phyloP scores from a whole-genome alignment of 139 green algal species.

The Chlamydomonas eustigma region DNA sequence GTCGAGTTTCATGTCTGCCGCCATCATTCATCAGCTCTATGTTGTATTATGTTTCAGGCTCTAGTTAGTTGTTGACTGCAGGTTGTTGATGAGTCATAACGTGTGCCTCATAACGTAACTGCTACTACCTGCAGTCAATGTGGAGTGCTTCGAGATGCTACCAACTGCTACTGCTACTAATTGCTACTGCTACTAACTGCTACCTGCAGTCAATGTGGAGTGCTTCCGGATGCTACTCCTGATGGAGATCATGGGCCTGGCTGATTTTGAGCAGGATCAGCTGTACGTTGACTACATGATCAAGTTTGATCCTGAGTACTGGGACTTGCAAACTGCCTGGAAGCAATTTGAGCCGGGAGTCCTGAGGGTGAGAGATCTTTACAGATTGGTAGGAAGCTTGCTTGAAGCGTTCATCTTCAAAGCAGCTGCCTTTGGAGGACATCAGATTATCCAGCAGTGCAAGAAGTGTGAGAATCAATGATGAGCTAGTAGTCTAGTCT shows the following conservation, averaged over 20 bases:
- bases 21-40: too few relatives aligned
- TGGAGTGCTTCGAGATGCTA: background rate
- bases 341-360: slow-evolving; percentile 25
- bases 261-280: slow-evolving; percentile 44
- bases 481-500: too few relatives aligned
- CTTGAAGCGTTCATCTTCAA: too few relatives aligned
- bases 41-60: too few relatives aligned
- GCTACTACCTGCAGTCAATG: background rate
- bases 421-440: too few relatives aligned
- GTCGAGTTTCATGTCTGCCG: too few relatives aligned
- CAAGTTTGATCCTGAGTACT: slow-evolving; percentile 39
- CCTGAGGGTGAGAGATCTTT: slow-evolving; percentile 30
- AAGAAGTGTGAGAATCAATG: too few relatives aligned
- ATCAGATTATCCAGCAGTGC: too few relatives aligned
- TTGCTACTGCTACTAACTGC: background rate
- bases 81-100: too few relatives aligned
- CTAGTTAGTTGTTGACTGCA: too few relatives aligned
- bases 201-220: background rate
- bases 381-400: too few relatives aligned
- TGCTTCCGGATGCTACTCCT: slow-evolving; percentile 41
- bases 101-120: too few relatives aligned
- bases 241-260: slow-evolving; percentile 47
- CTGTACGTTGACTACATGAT: slow-evolving; percentile 53
- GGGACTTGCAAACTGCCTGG: slow-evolving; percentile 35
- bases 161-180: background rate